Evolutionary conservation across 805 yeast genomes (phyloP).

Genomic region (Schwanniomyces polymorphus): DNA sequence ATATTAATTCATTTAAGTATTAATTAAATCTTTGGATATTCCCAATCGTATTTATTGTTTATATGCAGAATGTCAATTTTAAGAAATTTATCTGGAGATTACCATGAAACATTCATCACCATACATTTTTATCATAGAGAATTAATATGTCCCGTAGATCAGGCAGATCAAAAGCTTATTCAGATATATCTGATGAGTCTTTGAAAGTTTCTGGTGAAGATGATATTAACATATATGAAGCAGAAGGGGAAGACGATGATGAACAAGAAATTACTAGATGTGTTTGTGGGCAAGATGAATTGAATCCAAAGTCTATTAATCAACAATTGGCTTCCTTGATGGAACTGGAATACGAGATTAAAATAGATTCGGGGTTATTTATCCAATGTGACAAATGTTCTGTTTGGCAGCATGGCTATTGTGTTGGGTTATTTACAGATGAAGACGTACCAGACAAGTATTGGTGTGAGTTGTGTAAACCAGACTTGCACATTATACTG

Average conservation of each 20-base stretch:
- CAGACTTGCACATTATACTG: conserved; percentile 69
- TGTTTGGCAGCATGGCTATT: conserved; percentile 97
- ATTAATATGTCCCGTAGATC: conserved; percentile 28
- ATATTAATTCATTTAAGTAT: neutral
- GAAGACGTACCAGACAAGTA: conserved; percentile 87
- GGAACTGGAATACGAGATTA: conserved; percentile 31
- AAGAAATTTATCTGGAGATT: conserved; percentile 34
- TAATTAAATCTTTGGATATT: neutral
- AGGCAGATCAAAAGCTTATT: conserved; percentile 21
- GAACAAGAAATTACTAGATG: conserved; percentile 45
- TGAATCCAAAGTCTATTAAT: conserved; percentile 23
- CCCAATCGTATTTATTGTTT: too few species aligned
- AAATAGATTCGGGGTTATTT: conserved; percentile 59
- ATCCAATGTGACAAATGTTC: conserved; percentile 89
- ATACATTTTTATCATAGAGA: conserved; percentile 44
- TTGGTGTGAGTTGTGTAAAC: conserved; percentile 91
- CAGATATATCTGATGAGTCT: conserved; percentile 10
- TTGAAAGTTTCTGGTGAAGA: conserved; percentile 14
- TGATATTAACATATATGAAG: conserved; percentile 18
- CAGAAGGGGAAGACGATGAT: conserved; percentile 27
- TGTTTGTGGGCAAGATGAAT: conserved; percentile 42
- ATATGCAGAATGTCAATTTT: neutral
- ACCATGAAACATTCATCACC: conserved; percentile 73
- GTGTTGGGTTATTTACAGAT: conserved; percentile 81
- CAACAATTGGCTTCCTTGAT: conserved; percentile 24